Conservation (phyloP, 2,329 filamentous ascomycete genomes). For the Pleoardoris graminearum region DNA sequence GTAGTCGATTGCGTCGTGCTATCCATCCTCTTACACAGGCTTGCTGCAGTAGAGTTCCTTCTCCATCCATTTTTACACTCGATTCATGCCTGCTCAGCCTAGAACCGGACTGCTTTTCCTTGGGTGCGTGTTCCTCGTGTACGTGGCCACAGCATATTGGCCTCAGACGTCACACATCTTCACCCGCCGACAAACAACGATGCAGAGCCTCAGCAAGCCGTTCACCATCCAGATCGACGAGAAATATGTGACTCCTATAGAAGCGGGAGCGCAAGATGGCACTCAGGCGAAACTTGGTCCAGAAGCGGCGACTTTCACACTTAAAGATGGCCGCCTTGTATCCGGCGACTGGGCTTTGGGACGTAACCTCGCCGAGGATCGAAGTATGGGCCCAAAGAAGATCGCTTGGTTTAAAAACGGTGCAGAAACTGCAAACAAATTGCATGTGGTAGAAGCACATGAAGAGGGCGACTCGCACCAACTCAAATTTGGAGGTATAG, state of each 20-base stretch:
- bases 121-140: neutral
- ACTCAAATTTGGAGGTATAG: conserved; percentile 24
- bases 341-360: conserved; percentile 26
- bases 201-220: conserved; percentile 26
- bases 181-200: conserved; percentile 9
- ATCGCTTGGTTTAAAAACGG: conserved; percentile 29
- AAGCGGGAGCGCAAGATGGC: conserved; percentile 11
- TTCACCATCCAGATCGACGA: conserved; percentile 34
- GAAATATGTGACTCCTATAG: conserved; percentile 19
- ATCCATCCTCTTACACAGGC: no score
- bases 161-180: neutral
- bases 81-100: neutral
- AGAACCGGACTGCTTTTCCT: neutral
- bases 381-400: conserved; percentile 29
- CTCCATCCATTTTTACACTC: neutral
- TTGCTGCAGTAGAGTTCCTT: no score
- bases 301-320: conserved; percentile 28
- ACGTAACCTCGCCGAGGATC: conserved; percentile 24
- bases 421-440: conserved; percentile 8
- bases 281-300: conserved; percentile 24
- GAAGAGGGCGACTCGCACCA: conserved; percentile 21
- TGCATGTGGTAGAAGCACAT: conserved; percentile 21
- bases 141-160: neutral
- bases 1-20: no score
- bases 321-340: conserved; percentile 23